A percentile compares a stretch with the other conserved stretches of the same genome.
These are phyloP conservation scores for Entoloma clypeatum DNA, from an alignment of 1,284 basidiomycete genomes.

Conservation along the genomic window DNA sequence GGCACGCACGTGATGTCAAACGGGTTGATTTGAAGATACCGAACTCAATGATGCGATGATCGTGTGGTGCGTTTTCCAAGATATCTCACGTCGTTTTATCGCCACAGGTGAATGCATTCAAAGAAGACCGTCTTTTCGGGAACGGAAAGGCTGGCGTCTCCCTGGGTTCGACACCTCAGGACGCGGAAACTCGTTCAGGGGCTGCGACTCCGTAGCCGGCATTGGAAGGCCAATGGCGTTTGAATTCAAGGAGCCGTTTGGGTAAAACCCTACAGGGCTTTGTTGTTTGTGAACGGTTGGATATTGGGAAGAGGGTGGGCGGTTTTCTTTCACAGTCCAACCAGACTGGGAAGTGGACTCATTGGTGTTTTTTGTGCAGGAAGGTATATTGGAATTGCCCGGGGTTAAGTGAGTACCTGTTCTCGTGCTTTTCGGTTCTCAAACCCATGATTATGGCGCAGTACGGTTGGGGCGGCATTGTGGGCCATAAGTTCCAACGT, in stretches of 20 bases:
- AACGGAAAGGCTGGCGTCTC: constrained; percentile 79
- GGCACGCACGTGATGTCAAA: too few relatives aligned
- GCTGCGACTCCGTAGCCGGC: constrained; percentile 49
- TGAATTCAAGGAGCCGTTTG: constrained; percentile 53
- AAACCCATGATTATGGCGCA: constrained; percentile 26
- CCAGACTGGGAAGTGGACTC: not conserved
- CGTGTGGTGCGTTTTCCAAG: too few relatives aligned
- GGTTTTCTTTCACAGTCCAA: constrained; percentile 16
- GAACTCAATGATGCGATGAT: too few relatives aligned
- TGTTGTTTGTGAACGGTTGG: constrained; percentile 83
- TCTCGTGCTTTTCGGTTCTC: constrained; percentile 4
- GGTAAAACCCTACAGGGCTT: constrained; percentile 66
- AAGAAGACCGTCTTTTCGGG: constrained; percentile 81
- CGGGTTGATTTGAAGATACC: too few relatives aligned
- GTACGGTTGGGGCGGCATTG: constrained; percentile 67
- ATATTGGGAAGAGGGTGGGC: constrained; percentile 79
- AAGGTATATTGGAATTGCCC: constrained; percentile 69
- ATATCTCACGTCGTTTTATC: not conserved
- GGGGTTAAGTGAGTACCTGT: constrained; percentile 57
- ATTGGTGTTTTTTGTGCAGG: constrained; percentile 72
- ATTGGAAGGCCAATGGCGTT: constrained; percentile 71
- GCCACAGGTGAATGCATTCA: constrained; percentile 47
- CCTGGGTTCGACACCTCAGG: constrained; percentile 63
- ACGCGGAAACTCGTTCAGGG: constrained; percentile 59
- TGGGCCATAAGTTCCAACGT: constrained; percentile 58